phyloP scores from a whole-genome alignment of 805 yeast genomes.

The Tetrapisispora taiwanensis region DNA sequence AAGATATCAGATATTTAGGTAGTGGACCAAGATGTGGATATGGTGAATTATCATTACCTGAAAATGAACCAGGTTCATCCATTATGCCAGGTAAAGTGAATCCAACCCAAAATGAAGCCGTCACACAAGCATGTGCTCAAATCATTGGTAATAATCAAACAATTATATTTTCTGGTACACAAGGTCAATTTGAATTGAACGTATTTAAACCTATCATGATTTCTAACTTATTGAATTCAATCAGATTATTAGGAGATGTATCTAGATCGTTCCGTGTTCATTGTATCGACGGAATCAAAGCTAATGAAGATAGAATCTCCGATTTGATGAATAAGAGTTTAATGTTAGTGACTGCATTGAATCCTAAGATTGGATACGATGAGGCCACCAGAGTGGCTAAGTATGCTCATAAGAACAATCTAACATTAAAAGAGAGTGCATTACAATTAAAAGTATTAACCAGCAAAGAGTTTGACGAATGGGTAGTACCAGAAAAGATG shows the following conservation, averaged over 20 bases:
- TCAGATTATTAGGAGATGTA: conserved; percentile 86
- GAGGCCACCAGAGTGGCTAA: conserved; percentile 96
- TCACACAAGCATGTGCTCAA: conserved; percentile 96
- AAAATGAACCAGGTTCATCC: conserved; percentile 98
- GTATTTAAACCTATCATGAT: conserved; percentile 96
- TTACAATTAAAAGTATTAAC: conserved; percentile 79
- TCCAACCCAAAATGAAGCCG: conserved; percentile 98
- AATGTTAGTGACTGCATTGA: conserved; percentile 96
- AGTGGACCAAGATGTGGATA: conserved; percentile 99
- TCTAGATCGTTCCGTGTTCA: conserved; percentile 79
- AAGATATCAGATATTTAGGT: conserved; percentile 95
- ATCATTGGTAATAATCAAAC: conserved; percentile 95
- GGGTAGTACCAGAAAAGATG: conserved; percentile 98
- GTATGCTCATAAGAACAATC: conserved; percentile 96
- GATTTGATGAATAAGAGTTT: conserved; percentile 87
- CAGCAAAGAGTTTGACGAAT: conserved; percentile 81
- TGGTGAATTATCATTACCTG: conserved; percentile 91
- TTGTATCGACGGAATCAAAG: conserved; percentile 91
- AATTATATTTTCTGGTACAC: conserved; percentile 94
- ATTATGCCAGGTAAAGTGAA: conserved; percentile 99
- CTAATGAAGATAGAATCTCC: conserved; percentile 78
- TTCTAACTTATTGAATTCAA: conserved; percentile 76
- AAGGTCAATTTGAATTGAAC: conserved; percentile 96
- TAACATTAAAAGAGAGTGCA: conserved; percentile 91
- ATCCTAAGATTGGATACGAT: conserved; percentile 98